Percentiles rank a stretch among this genome's conserved stretches.
phyloP scores from a whole-genome alignment of 1,284 basidiomycete species.

The Quambalaria eucalypti region DNA sequence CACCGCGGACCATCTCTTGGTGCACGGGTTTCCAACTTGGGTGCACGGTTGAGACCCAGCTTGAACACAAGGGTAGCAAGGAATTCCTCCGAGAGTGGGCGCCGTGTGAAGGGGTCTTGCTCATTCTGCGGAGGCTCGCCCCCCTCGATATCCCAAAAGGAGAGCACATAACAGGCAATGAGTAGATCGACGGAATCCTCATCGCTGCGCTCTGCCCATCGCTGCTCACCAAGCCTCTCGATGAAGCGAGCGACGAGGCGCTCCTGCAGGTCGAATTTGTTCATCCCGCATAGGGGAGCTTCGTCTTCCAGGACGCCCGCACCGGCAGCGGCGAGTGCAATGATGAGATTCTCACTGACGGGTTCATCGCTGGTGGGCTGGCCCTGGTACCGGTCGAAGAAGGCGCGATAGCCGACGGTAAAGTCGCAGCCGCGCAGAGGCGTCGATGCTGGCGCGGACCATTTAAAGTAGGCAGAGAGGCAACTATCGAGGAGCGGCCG shows the following conservation, averaged over 20 bases:
- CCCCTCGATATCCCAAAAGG: neutral
- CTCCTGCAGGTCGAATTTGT: neutral
- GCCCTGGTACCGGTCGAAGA: neutral
- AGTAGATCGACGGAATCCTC: neutral
- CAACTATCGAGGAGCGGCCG: neutral
- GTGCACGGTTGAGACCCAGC: neutral
- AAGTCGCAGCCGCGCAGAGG: neutral
- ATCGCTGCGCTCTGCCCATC: neutral
- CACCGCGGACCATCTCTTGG: neutral
- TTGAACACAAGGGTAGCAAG: neutral
- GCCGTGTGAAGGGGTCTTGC: neutral
- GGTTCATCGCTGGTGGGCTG: neutral
- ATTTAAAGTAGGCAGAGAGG: neutral
- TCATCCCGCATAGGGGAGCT: neutral
- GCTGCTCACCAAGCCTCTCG: neutral
- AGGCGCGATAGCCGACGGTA: neutral
- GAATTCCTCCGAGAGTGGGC: neutral
- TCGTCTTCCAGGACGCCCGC: neutral
- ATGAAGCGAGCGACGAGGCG: neutral
- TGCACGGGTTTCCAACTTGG: neutral
- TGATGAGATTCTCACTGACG: neutral
- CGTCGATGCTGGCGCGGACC: neutral
- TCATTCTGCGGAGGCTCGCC: neutral
- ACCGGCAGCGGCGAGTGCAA: neutral
- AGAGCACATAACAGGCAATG: neutral